Evolutionary conservation across 164 flowering plant genomes (phyloP), one percentile per base, ranked within the genome.

Genomic region (Chloranthus sessilifolius): DNA sequence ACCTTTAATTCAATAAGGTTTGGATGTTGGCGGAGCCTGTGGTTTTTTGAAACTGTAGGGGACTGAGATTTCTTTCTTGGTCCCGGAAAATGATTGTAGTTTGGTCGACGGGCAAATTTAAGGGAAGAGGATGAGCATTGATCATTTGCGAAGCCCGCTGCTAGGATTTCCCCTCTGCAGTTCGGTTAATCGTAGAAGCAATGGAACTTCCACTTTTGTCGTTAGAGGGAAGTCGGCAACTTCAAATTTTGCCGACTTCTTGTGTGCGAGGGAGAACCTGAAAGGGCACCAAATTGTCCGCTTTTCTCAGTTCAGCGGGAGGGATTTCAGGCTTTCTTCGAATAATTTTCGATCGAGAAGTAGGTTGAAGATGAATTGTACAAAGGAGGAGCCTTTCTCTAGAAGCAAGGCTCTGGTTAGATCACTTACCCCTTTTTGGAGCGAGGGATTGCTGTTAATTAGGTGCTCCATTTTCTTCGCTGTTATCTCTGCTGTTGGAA

Each of bases 381-480:
- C 66, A 25, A 68, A 58, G 47, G 90, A 82, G 65, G 90, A 82
- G 65, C 77, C 80, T 17, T 62, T 82, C 49, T 55, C 71, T 20
- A 47, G 67, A 49, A 69, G 80, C 63, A 79, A 69, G 64, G 78
- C 68, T 52, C 40, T 88, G 35, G 74, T 80, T 37, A 78, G 59
- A 54, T 78, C 79, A 34, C 49, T 84, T 49, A 47, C 61, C 49
- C 95, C 85, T n/a, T 33, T 80, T 61, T 83, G 90, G 88, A 67
- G 70, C 37, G 99, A 88, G 63, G 95, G 97, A 2, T 53, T 89
- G 56, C 45, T 89, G 37, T 62, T 94, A 1, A 7, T 94, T 35
- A 74, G 97, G 65, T 82, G 88, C 48, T 84, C 95, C 9, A 70
- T 82, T 35, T 75, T 84, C 56, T 45, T 64, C n/a, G 80, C 85